Conservation (phyloP, 306 rosid species). For the Sphenostylis stenocarpa region DNA sequence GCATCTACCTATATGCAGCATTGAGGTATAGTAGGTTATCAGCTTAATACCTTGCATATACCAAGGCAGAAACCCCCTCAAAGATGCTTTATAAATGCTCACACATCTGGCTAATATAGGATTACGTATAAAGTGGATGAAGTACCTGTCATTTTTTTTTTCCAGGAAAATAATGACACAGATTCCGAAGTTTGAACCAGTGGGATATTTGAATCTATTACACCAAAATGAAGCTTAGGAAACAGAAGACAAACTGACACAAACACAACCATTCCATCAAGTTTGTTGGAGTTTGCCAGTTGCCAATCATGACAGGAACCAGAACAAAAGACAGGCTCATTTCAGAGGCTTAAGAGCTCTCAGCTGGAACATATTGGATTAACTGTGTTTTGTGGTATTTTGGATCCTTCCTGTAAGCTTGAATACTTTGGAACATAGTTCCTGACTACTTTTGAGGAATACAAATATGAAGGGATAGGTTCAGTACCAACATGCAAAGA, state of each 20-base stretch:
- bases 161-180: neutral
- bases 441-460: neutral
- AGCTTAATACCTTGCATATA: too few relatives aligned
- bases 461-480: neutral
- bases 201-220: neutral
- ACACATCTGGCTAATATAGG: too few relatives aligned
- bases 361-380: neutral
- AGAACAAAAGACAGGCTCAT: neutral
- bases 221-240: neutral
- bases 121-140: too few relatives aligned
- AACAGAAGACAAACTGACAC: neutral
- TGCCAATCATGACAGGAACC: neutral
- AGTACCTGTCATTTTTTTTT: neutral
- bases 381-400: neutral
- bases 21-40: too few relatives aligned
- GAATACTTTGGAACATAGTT: neutral
- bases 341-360: neutral
- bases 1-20: too few relatives aligned
- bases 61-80: too few relatives aligned
- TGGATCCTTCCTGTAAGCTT: neutral
- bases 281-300: neutral
- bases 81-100: too few relatives aligned
- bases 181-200: neutral
- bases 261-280: neutral
- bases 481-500: neutral